Base-by-base conservation (phyloP, 2,329 filamentous ascomycete genomes). In the Torrubiellomyces zombiae region DNA sequence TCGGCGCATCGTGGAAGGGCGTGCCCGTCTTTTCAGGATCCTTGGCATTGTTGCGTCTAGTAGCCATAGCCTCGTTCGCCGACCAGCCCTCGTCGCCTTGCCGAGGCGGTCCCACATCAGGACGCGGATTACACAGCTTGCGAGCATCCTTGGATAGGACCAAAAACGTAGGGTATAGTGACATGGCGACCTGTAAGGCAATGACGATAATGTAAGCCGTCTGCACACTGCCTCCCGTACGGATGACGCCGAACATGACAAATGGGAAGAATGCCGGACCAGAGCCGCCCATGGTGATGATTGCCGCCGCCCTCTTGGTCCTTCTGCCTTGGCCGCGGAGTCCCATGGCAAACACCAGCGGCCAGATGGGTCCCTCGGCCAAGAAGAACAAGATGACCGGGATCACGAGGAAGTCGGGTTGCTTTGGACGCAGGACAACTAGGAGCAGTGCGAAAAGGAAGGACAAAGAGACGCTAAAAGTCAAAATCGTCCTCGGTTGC, bases 291-390 rank as follows among this genome's bases (percentile, higher is more conserved):
- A 75, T 80, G 2, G 85, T 79, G 34, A 91, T 73, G 46, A 70
- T 79, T 2, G 75, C 76, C 0, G 76, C 75, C 0, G 76, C 80
- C 23, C 75, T 65, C 52, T 91, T 91, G 4, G 77, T 83, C 35
- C 80, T 65, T n/a, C 67, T 63, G 0, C 82, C 82, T 24, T 91
- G 67, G 1, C 82, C 81, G 3, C 80, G 68, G 30, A 92, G 72
- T 3, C 76, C 78, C 9, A 89, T 63, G 4, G 78, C 72, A 36
- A 83, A 82, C 31, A 89, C 73, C 2, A 85, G 71, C 0, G 83
- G 82, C 59, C 80, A 92, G 37, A 81, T 68, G 25, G 82, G 80
- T 0, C 75, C 78, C 46, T 86, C 80, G 40, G 79, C 81, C 48
- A 91, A 81, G 35, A 81, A 74, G 34, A 78, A 76, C 15, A 85